phyloP scores from a whole-genome alignment of 2,329 filamentous ascomycete species.

The Claviceps sp. region DNA sequence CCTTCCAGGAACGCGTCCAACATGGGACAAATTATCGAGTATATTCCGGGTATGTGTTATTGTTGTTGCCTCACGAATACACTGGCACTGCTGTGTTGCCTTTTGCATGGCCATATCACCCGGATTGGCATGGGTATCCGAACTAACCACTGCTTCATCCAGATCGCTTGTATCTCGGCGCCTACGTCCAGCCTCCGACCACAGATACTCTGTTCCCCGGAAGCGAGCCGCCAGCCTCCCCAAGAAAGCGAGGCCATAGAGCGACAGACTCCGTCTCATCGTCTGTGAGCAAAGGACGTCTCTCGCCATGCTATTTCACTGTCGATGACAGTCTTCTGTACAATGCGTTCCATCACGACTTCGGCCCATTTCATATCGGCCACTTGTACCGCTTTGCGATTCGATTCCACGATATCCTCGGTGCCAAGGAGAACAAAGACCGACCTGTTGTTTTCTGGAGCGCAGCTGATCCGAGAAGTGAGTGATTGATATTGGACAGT shows the following conservation, averaged over 20 bases:
- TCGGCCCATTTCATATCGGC: slow-evolving; percentile 92
- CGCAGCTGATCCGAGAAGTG: slow-evolving; percentile 79
- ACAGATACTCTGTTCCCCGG: slow-evolving; percentile 80
- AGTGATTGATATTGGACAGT: slow-evolving; percentile 19
- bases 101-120: too few relatives aligned
- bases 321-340: slow-evolving; percentile 87
- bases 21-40: slow-evolving; percentile 86
- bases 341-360: slow-evolving; percentile 98
- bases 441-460: slow-evolving; percentile 94
- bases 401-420: slow-evolving; percentile 87
- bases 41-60: slow-evolving; percentile 66
- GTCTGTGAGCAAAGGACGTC: slow-evolving; percentile 17
- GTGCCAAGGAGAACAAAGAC: slow-evolving; percentile 79
- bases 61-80: not conserved
- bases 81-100: too few relatives aligned
- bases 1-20: slow-evolving; percentile 38
- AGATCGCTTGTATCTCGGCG: slow-evolving; percentile 93
- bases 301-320: slow-evolving; percentile 82
- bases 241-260: slow-evolving; percentile 35
- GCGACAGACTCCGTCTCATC: slow-evolving; percentile 41
- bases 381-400: slow-evolving; percentile 95
- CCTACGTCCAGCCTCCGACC: slow-evolving; percentile 72
- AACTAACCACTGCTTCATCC: slow-evolving; percentile 5
- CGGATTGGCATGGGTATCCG: too few relatives aligned
- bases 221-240: slow-evolving; percentile 49